A percentile compares a stretch with the other conserved stretches of the same genome.
These are phyloP conservation scores for Mediolabrus comicus DNA, from an alignment of 108 stramenopile species.

Conservation along the genomic window DNA sequence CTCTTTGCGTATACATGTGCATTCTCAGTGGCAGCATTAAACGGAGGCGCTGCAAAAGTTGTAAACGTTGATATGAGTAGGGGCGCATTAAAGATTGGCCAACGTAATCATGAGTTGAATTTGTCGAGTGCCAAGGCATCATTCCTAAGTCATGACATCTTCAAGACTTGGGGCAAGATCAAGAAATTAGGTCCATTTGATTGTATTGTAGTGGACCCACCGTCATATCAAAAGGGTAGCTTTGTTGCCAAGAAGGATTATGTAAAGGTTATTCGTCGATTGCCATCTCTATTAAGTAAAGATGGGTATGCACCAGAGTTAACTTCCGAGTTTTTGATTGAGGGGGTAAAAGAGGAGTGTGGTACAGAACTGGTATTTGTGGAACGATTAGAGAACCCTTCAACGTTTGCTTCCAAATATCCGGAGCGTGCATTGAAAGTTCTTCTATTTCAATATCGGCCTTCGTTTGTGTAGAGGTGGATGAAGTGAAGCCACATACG, in stretches of 20 bases:
- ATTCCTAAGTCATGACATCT: constrained; percentile 43
- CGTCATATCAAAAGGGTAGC: constrained; percentile 41
- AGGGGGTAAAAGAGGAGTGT: constrained; percentile 17
- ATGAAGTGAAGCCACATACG: too few relatives aligned
- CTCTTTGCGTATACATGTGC: constrained; percentile 48
- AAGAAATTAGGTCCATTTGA: constrained; percentile 19
- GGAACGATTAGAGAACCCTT: constrained; percentile 27
- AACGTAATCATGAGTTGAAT: constrained; percentile 48
- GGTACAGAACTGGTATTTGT: constrained; percentile 30
- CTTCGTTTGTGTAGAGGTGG: too few relatives aligned
- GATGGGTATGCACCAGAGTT: constrained; percentile 37
- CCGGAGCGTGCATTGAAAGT: constrained; percentile 29
- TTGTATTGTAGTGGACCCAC: constrained; percentile 37
- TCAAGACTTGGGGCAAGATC: constrained; percentile 42
- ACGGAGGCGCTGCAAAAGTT: constrained; percentile 37
- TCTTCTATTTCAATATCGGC: constrained; percentile 20
- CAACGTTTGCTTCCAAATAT: constrained; percentile 8
- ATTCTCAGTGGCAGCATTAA: constrained; percentile 45
- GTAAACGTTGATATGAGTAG: constrained; percentile 46
- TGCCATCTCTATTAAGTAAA: constrained; percentile 25
- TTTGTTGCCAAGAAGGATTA: constrained; percentile 46
- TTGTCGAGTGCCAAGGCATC: constrained; percentile 7
- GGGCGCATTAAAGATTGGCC: constrained; percentile 36
- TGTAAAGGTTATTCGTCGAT: constrained; percentile 32
- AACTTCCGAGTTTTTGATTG: constrained; percentile 16